Evolutionary conservation across 108 stramenopile genomes (phyloP).

Genomic region (Nannochloropsis granulata): DNA sequence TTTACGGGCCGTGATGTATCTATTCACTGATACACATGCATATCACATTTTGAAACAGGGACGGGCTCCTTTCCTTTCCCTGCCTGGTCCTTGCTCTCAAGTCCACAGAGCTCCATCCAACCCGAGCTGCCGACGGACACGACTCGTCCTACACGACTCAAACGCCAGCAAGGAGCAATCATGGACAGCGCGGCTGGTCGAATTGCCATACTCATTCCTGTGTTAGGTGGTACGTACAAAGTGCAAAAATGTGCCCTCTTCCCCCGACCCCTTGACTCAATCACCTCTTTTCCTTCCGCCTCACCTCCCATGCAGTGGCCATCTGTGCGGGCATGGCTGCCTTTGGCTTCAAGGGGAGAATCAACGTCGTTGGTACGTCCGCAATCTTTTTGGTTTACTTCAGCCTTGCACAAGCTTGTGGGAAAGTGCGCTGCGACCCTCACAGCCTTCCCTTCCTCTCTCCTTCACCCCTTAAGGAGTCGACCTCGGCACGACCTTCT

Average conservation of each 20-base stretch:
- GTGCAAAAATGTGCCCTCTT: neutral
- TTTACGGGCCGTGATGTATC: too few relatives aligned
- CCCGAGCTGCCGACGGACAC: too few relatives aligned
- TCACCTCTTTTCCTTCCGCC: neutral
- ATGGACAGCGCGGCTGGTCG: neutral
- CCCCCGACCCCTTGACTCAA: too few relatives aligned
- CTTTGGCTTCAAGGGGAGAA: constrained; percentile 31
- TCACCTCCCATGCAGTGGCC: neutral
- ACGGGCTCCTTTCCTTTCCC: too few relatives aligned
- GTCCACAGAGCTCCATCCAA: too few relatives aligned
- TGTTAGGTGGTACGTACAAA: neutral
- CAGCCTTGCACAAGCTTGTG: too few relatives aligned
- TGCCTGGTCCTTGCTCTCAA: too few relatives aligned
- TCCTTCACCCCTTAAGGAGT: neutral
- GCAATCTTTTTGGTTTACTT: neutral
- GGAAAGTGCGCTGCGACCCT: constrained; percentile 10
- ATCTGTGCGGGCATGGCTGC: constrained; percentile 37
- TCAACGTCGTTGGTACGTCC: constrained; percentile 42
- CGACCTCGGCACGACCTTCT: constrained; percentile 47
- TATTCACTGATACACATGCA: too few relatives aligned
- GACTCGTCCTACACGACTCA: too few relatives aligned
- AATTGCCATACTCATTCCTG: neutral
- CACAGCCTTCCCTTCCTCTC: constrained; percentile 9
- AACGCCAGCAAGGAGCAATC: neutral
- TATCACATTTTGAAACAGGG: too few relatives aligned